Percentiles rank a stretch among this genome's conserved stretches.
Conservation (phyloP, 2,329 filamentous ascomycete genomes). For the Ophiocordyceps polyrhachis-furcata region DNA sequence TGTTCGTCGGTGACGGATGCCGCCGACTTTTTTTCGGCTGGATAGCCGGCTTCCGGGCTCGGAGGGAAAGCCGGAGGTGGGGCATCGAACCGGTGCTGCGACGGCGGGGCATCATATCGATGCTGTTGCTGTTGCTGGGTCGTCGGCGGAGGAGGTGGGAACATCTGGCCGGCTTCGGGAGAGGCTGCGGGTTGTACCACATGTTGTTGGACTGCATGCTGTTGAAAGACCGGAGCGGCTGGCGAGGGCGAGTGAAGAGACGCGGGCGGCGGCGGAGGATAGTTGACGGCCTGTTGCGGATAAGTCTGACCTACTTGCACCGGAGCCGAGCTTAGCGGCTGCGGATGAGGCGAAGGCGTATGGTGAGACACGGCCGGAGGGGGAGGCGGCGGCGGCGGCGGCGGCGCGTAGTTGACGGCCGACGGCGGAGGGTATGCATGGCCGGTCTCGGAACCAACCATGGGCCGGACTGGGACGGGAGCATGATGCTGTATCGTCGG, state of each 20-base stretch:
- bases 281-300: no score
- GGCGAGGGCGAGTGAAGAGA: conserved; percentile 13
- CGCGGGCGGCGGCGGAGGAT: conserved; percentile 6
- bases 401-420: no score
- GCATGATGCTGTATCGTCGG: no score
- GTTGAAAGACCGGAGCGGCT: conserved; percentile 3
- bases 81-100: conserved; percentile 9
- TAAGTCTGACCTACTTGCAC: no score
- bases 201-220: conserved; percentile 1
- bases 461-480: no score
- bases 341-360: no score
- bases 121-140: conserved; percentile 2
- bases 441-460: no score
- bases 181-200: conserved; percentile 9
- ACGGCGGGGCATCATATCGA: conserved; percentile 10
- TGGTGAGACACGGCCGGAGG: no score
- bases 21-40: conserved; percentile 10
- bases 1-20: conserved; percentile 6
- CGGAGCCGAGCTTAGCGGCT: no score
- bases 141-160: background rate
- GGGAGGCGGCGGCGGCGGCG: no score
- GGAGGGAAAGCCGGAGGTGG: conserved; percentile 9
- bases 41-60: conserved; percentile 7
- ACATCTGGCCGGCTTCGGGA: conserved; percentile 2
- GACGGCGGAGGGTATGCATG: no score